Evolutionary conservation across 2,329 filamentous ascomycete genomes (phyloP).

Genomic region (Ascosphaera pollenicola): DNA sequence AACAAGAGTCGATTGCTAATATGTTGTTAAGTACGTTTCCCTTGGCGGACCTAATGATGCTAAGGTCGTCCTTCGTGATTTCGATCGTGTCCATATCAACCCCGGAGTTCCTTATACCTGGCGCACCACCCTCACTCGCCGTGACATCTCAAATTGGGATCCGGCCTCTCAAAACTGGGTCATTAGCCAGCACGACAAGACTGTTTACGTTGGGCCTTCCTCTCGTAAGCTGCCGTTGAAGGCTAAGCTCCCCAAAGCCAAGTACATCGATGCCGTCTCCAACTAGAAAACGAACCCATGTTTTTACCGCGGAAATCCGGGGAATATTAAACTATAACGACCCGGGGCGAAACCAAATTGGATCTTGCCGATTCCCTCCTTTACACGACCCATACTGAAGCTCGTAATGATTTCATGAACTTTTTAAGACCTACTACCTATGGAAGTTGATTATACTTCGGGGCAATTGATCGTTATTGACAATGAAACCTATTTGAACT

Average conservation of each 20-base stretch:
- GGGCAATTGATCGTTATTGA: too few species aligned
- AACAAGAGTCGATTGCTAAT: conserved; percentile 2
- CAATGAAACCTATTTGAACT: too few species aligned
- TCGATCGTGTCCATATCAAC: conserved; percentile 52
- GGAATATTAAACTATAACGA: too few species aligned
- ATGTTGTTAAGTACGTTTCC: conserved; percentile 35
- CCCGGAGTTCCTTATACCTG: conserved; percentile 48
- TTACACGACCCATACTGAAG: too few species aligned
- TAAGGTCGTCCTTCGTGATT: conserved; percentile 47
- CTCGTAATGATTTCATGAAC: too few species aligned
- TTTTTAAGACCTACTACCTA: too few species aligned
- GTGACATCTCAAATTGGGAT: conserved; percentile 82
- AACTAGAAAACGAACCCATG: too few species aligned
- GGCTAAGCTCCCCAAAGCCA: conserved; percentile 12
- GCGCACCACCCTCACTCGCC: conserved; percentile 45
- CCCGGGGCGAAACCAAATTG: too few species aligned
- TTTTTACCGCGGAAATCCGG: too few species aligned
- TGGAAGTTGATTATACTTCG: too few species aligned
- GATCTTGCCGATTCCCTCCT: too few species aligned
- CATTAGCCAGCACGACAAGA: conserved; percentile 33
- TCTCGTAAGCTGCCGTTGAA: conserved; percentile 33
- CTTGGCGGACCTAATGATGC: conserved; percentile 60
- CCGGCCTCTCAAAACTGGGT: conserved; percentile 64
- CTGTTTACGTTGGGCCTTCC: conserved; percentile 35
- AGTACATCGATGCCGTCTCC: too few species aligned